phyloP scores from a whole-genome alignment of 176 grass and related monocot genomes.

The Oryza punctata region DNA sequence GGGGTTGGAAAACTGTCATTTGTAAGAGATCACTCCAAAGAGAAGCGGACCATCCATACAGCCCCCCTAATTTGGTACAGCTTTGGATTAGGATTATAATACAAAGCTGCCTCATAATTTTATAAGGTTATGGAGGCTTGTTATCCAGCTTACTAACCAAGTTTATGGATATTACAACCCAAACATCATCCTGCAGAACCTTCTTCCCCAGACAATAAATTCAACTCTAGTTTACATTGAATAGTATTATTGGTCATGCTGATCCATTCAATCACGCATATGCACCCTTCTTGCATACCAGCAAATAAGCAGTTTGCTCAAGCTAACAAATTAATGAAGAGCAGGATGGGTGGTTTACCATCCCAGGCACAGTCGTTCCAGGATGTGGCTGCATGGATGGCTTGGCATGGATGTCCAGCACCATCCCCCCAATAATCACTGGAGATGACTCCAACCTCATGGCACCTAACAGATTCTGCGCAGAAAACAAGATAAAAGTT shows the following conservation, averaged over 20 bases:
- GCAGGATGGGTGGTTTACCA: conserved; percentile 28
- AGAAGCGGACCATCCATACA: too few species aligned
- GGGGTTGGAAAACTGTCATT: not conserved
- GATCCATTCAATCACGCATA: not conserved
- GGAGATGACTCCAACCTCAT: conserved; percentile 19
- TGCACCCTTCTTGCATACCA: conserved; percentile 12
- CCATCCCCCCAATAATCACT: conserved; percentile 76
- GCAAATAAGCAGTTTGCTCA: not conserved
- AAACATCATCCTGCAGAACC: not conserved
- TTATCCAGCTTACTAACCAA: not conserved
- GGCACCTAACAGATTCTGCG: conserved; percentile 39
- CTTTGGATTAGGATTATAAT: too few species aligned
- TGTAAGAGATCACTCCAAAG: too few species aligned
- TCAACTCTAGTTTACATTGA: not conserved
- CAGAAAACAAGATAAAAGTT: not conserved
- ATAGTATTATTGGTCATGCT: not conserved
- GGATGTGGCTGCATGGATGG: conserved; percentile 50
- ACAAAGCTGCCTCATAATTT: too few species aligned
- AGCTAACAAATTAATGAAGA: not conserved
- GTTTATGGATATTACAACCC: not conserved
- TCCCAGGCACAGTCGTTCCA: conserved; percentile 63
- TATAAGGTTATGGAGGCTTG: not conserved
- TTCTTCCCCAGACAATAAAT: not conserved
- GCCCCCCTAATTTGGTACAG: too few species aligned
- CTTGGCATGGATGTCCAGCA: conserved; percentile 71